phyloP scores from a whole-genome alignment of 805 yeast species.

The Lachancea kluyveri region DNA sequence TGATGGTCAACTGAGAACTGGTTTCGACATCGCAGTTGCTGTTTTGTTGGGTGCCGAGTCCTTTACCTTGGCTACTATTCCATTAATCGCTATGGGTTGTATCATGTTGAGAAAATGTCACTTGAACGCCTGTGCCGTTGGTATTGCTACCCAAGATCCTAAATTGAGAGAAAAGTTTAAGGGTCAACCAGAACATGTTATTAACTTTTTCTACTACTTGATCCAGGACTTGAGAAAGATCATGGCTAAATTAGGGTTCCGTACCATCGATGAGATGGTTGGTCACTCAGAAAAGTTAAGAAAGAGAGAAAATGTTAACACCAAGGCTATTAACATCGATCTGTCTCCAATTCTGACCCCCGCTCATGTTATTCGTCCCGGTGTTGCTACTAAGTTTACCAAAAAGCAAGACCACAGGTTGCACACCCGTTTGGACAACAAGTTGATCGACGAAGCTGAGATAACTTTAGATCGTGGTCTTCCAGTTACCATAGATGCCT shows the following conservation, averaged over 20 bases:
- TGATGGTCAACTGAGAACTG: constrained; percentile 97
- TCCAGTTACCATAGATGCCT: constrained; percentile 90
- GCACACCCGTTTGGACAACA: constrained; percentile 91
- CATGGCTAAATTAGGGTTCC: constrained; percentile 93
- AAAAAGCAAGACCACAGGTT: constrained; percentile 91
- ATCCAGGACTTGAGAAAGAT: constrained; percentile 86
- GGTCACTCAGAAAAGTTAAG: constrained; percentile 90
- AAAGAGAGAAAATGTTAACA: constrained; percentile 81
- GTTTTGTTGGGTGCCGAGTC: constrained; percentile 96
- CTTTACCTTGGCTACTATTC: constrained; percentile 97
- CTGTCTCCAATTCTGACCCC: constrained; percentile 93
- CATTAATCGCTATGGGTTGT: constrained; percentile 96
- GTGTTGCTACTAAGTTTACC: constrained; percentile 88
- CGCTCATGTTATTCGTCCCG: constrained; percentile 93
- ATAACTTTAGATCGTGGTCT: constrained; percentile 92
- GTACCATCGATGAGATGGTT: constrained; percentile 96
- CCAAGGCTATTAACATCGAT: constrained; percentile 88
- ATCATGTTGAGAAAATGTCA: constrained; percentile 95
- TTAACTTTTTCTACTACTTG: constrained; percentile 93
- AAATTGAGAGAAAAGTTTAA: constrained; percentile 82
- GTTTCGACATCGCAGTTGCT: constrained; percentile 95
- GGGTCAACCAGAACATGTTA: constrained; percentile 98
- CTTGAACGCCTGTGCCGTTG: constrained; percentile 92
- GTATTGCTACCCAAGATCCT: constrained; percentile 98
- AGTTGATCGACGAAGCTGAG: constrained; percentile 93